Conservation (phyloP, 2,329 filamentous ascomycete genomes). For the Aspergillus clavatus region DNA sequence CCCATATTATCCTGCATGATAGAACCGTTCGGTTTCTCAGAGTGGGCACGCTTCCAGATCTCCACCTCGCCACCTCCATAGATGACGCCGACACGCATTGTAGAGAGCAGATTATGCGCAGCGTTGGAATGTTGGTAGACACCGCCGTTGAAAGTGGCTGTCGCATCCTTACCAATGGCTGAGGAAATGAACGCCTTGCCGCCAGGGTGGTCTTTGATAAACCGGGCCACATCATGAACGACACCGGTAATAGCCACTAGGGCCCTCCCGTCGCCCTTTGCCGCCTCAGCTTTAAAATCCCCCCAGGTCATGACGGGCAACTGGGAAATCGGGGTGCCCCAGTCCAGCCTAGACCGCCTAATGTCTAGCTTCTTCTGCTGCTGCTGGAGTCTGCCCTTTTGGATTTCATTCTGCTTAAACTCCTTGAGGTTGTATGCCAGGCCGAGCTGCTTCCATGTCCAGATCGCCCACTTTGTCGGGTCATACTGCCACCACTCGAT, state of each 20-base stretch:
- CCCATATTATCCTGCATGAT: no score
- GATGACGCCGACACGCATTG: constrained; percentile 76
- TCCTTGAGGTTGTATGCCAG: constrained; percentile 79
- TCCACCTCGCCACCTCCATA: constrained; percentile 78
- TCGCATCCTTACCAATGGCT: constrained; percentile 77
- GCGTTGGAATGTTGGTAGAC: constrained; percentile 82
- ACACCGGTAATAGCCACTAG: constrained; percentile 72
- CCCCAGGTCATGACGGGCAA: constrained; percentile 78
- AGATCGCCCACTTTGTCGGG: constrained; percentile 81
- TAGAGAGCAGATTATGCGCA: constrained; percentile 76
- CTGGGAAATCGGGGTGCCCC: constrained; percentile 75
- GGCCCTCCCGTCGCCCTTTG: constrained; percentile 62
- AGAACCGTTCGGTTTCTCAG: not conserved
- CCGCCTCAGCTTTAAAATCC: constrained; percentile 63
- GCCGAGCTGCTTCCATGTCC: constrained; percentile 71
- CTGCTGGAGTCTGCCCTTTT: constrained; percentile 80
- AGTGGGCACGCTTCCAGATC: constrained; percentile 64
- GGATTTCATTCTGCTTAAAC: constrained; percentile 82
- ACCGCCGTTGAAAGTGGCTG: constrained; percentile 80
- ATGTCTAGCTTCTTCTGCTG: constrained; percentile 82
- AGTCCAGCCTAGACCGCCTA: constrained; percentile 70
- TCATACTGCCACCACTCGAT: constrained; percentile 85
- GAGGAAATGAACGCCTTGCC: constrained; percentile 74
- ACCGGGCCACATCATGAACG: constrained; percentile 72
- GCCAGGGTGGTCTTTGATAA: constrained; percentile 79